Percentiles rank a stretch among this genome's conserved stretches.
phyloP scores from a whole-genome alignment of 495 filamentous ascomycete species.

The Daldinia bambusicola region DNA sequence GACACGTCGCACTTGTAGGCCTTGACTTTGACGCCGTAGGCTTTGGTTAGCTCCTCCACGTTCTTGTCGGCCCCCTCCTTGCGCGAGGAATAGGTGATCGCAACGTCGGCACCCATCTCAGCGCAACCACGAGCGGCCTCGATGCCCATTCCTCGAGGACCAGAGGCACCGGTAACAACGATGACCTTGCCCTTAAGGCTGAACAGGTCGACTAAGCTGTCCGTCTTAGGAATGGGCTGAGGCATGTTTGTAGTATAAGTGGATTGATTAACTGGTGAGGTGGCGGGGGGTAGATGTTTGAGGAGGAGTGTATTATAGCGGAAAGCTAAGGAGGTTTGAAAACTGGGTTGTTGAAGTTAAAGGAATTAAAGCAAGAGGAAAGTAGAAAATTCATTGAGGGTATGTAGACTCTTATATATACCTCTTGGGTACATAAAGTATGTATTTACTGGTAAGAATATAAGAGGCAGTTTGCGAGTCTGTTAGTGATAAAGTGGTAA shows the following conservation, averaged over 20 bases:
- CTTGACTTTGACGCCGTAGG: slow-evolving; percentile 67
- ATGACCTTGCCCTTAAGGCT: slow-evolving; percentile 65
- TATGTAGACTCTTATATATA: slow-evolving; percentile 1
- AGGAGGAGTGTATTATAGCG: neutral
- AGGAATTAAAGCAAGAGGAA: neutral
- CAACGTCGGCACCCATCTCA: slow-evolving; percentile 62
- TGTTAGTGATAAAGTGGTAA: neutral
- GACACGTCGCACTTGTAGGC: slow-evolving; percentile 75
- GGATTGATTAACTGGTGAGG: neutral
- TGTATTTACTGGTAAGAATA: neutral
- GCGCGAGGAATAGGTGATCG: slow-evolving; percentile 59
- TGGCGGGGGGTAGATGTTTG: neutral
- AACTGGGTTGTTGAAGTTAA: neutral
- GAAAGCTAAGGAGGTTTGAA: neutral
- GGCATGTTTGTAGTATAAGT: slow-evolving; percentile 41
- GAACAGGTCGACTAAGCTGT: slow-evolving; percentile 55
- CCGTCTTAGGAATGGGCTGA: slow-evolving; percentile 47
- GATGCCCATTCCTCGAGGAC: slow-evolving; percentile 63
- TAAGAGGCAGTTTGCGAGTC: neutral
- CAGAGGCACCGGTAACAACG: slow-evolving; percentile 63
- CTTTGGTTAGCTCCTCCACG: slow-evolving; percentile 58
- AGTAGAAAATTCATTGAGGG: neutral
- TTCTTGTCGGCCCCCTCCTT: slow-evolving; percentile 68
- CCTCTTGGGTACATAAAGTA: too few relatives aligned
- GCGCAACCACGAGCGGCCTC: slow-evolving; percentile 59